Conservation (phyloP, 73 alveolate species). For the Paramecium tetraurelia region DNA sequence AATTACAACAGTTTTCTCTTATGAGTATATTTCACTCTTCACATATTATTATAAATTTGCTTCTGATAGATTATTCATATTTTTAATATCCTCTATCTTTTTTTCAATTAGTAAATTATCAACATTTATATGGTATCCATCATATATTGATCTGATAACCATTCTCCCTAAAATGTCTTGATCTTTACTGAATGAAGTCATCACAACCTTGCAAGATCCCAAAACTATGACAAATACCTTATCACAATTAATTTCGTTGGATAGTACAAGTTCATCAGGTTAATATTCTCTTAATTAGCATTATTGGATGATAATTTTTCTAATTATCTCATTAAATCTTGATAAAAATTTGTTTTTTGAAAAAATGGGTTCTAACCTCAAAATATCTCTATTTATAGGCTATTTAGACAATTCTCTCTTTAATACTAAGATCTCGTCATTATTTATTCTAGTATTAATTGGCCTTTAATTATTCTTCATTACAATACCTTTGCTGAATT, state of each 20-base stretch:
- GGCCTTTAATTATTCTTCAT: neutral
- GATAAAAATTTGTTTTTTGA: neutral
- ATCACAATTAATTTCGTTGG: neutral
- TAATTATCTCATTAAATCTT: neutral
- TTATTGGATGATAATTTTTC: neutral
- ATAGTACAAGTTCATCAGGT: neutral
- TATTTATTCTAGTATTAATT: neutral
- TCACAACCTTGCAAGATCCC: neutral
- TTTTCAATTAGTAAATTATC: neutral
- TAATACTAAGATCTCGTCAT: neutral
- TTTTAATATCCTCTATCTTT: neutral
- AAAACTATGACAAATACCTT: neutral
- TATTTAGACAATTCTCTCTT: neutral
- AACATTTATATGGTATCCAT: neutral
- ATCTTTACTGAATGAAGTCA: neutral
- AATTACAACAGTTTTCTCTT: neutral
- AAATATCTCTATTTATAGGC: neutral
- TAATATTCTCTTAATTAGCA: neutral
- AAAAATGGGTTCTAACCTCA: neutral
- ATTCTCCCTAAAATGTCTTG: neutral
- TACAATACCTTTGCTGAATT: neutral
- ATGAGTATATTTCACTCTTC: neutral
- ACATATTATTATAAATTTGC: neutral
- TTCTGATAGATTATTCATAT: neutral
- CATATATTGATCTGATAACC: neutral